These are phyloP conservation scores for Euphrasia confusa DNA, from an alignment of 257 asterid species.

Conservation along the genomic window DNA sequence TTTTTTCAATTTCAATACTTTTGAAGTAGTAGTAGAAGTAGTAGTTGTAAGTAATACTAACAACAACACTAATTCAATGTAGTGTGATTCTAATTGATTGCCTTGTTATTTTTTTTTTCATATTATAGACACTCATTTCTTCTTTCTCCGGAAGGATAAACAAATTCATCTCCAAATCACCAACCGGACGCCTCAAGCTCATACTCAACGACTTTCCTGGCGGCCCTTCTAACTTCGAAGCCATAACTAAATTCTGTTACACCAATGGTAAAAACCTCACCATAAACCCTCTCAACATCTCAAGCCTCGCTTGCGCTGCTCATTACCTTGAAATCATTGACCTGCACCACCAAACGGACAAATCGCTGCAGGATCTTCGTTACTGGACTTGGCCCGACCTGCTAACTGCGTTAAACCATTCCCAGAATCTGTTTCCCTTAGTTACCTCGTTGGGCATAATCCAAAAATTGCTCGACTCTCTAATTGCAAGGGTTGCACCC, in stretches of 20 bases:
- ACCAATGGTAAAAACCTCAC: conserved; percentile 36
- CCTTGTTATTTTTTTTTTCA: no score
- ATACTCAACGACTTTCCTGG: conserved; percentile 83
- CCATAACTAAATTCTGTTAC: conserved; percentile 70
- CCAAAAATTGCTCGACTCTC: conserved; percentile 46
- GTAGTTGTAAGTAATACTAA: background rate
- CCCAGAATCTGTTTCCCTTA: conserved; percentile 40
- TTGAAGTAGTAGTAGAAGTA: background rate
- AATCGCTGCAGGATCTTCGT: conserved; percentile 43
- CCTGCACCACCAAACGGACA: conserved; percentile 49
- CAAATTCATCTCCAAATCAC: conserved; percentile 44
- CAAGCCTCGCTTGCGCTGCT: conserved; percentile 50
- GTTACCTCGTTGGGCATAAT: conserved; percentile 38
- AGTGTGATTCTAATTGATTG: background rate
- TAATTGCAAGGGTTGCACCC: conserved; percentile 39
- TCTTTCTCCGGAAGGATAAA: conserved; percentile 52
- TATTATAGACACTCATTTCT: conserved; percentile 55
- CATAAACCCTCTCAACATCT: conserved; percentile 48
- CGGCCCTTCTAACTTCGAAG: conserved; percentile 76
- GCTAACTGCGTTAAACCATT: conserved; percentile 48
- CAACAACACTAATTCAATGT: background rate
- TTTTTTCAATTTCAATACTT: no score
- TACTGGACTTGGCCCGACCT: conserved; percentile 85
- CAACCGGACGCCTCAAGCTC: conserved; percentile 42
- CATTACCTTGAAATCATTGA: conserved; percentile 62